Percentiles rank a stretch among this genome's conserved stretches.
These are phyloP conservation scores for Arctium lappa DNA, from an alignment of 129 eudicot species.

Conservation along the genomic window DNA sequence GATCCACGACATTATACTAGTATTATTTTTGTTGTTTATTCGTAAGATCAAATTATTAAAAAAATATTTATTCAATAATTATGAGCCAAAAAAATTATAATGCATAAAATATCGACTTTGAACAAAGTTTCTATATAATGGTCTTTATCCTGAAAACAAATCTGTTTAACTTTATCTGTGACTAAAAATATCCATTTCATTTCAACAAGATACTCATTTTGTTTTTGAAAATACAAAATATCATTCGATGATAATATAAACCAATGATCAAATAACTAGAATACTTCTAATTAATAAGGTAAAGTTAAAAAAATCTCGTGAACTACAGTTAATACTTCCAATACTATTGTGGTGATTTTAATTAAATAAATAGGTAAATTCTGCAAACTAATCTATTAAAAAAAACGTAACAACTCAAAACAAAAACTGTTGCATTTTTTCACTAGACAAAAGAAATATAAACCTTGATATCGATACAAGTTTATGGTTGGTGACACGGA, in stretches of 20 bases:
- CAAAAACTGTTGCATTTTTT: background rate
- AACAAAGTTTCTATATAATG: slow-evolving; percentile 17
- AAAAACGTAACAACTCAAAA: background rate
- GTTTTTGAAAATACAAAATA: background rate
- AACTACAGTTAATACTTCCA: background rate
- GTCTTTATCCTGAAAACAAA: slow-evolving; percentile 6
- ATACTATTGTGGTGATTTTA: background rate
- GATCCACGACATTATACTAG: no score
- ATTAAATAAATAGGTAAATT: background rate
- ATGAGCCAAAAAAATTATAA: background rate
- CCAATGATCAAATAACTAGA: background rate
- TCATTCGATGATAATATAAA: background rate
- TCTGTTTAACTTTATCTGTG: background rate
- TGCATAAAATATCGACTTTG: background rate
- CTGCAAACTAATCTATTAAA: background rate
- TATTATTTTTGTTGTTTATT: no score
- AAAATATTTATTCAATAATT: background rate
- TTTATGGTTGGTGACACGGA: background rate
- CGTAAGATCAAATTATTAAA: no score
- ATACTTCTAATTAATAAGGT: no score
- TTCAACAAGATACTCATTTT: background rate
- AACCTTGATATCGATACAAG: background rate
- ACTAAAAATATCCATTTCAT: background rate
- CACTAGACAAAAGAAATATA: background rate
- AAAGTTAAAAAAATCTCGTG: background rate